phyloP scores from a whole-genome alignment of 2,329 filamentous ascomycete species.

The Cercospora zeina region DNA sequence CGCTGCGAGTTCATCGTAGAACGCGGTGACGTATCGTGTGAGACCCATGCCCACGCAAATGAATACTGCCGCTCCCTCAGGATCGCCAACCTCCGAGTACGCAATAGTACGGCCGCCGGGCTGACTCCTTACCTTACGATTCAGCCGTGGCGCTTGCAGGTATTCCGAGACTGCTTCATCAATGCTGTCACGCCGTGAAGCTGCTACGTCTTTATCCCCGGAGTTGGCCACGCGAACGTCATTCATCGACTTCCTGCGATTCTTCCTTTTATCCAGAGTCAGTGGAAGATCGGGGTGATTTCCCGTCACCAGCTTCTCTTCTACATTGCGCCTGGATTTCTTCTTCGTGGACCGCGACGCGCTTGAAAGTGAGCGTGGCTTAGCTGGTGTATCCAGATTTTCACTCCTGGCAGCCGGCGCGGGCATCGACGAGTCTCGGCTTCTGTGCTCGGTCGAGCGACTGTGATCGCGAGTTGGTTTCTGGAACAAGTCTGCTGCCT shows the following conservation, averaged over 20 bases:
- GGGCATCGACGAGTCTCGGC: constrained; percentile 23
- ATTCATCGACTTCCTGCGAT: constrained; percentile 39
- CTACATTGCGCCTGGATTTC: constrained; percentile 22
- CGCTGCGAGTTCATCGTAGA: constrained; percentile 91
- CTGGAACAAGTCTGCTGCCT: constrained; percentile 35
- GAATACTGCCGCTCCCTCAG: constrained; percentile 86
- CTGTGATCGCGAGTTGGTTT: constrained; percentile 21
- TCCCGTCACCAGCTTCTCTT: constrained; percentile 29
- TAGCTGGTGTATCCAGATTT: constrained; percentile 20
- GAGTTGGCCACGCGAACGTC: constrained; percentile 42
- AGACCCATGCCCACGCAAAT: constrained; percentile 98
- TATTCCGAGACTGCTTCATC: constrained; percentile 86
- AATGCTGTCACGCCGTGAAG: constrained; percentile 73
- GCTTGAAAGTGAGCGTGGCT: constrained; percentile 8
- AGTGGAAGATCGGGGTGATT: constrained; percentile 35
- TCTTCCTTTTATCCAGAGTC: constrained; percentile 33
- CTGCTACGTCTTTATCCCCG: constrained; percentile 40
- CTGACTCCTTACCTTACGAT: constrained; percentile 83
- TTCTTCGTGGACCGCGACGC: constrained; percentile 17
- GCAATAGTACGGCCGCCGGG: constrained; percentile 85
- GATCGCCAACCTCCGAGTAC: constrained; percentile 94
- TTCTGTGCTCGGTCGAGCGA: constrained; percentile 14
- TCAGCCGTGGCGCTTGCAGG: constrained; percentile 76
- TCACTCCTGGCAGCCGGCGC: constrained; percentile 18
- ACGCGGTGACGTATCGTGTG: constrained; percentile 92